These are phyloP conservation scores for Paramecium pentaurelia DNA, from an alignment of 73 alveolate species.

Conservation along the genomic window DNA sequence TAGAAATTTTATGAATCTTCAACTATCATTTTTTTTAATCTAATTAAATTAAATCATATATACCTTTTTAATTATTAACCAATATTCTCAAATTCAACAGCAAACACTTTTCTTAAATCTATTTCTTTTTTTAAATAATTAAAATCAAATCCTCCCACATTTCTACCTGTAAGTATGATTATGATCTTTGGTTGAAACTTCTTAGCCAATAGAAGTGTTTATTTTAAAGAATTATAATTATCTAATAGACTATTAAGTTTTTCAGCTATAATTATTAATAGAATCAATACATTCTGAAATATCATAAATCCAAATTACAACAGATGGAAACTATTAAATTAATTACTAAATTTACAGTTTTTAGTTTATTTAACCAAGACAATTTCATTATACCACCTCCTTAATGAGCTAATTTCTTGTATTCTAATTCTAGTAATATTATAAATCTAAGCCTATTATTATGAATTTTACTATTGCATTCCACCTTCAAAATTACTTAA, in stretches of 20 bases:
- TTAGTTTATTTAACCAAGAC: conserved; percentile 21
- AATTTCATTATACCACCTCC: background rate
- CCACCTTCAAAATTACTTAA: conserved; percentile 23
- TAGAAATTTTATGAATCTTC: background rate
- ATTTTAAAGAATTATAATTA: background rate
- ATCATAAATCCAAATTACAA: conserved; percentile 4
- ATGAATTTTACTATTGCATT: background rate
- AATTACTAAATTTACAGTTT: background rate
- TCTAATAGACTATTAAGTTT: background rate
- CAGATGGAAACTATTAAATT: background rate
- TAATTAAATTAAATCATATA: background rate
- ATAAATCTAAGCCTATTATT: background rate
- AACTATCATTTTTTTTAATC: background rate
- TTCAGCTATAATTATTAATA: background rate
- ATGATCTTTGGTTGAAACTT: background rate
- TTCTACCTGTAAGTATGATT: background rate
- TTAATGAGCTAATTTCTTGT: background rate
- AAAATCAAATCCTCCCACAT: background rate
- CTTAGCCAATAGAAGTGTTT: background rate
- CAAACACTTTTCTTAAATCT: conserved; percentile 13
- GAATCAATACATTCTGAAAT: background rate
- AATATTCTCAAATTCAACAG: background rate
- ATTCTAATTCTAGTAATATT: background rate
- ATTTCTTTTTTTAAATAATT: background rate
- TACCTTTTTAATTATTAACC: background rate